Evolutionary conservation across 371 early-diverging fungal species (phyloP).

Genomic region (Saksenaea oblongispora): DNA sequence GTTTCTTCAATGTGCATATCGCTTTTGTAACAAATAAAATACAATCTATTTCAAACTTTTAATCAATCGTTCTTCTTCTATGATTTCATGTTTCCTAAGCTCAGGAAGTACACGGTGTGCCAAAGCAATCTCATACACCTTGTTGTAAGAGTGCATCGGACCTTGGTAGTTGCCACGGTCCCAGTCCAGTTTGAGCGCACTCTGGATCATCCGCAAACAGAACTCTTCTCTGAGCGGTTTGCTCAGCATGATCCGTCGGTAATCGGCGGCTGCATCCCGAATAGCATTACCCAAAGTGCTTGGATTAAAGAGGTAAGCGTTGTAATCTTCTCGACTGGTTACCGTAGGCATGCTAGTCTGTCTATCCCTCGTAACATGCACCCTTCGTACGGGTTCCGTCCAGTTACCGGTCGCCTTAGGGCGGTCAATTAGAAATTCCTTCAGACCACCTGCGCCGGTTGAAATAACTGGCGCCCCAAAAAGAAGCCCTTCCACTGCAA

Average conservation of each 20-base stretch:
- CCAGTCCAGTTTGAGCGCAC: slow-evolving; percentile 53
- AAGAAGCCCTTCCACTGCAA: slow-evolving; percentile 65
- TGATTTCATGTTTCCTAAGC: slow-evolving; percentile 37
- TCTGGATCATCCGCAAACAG: slow-evolving; percentile 40
- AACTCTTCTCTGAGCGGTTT: slow-evolving; percentile 41
- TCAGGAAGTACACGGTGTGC: slow-evolving; percentile 29
- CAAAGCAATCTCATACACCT: slow-evolving; percentile 38
- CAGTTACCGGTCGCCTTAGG: slow-evolving; percentile 16
- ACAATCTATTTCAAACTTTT: background rate
- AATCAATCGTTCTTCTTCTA: slow-evolving; percentile 32
- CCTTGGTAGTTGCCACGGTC: slow-evolving; percentile 37
- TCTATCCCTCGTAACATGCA: slow-evolving; percentile 20
- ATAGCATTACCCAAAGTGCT: slow-evolving; percentile 34
- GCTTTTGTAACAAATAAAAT: too few species aligned
- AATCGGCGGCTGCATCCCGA: slow-evolving; percentile 38
- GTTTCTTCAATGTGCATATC: too few species aligned
- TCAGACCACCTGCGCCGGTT: slow-evolving; percentile 57
- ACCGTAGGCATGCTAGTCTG: slow-evolving; percentile 31
- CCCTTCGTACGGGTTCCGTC: slow-evolving; percentile 20
- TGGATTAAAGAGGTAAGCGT: slow-evolving; percentile 58
- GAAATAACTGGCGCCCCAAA: slow-evolving; percentile 66
- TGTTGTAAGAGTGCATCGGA: slow-evolving; percentile 49
- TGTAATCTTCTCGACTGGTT: slow-evolving; percentile 44
- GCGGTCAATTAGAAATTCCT: slow-evolving; percentile 60
- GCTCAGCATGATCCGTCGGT: slow-evolving; percentile 14